Evolutionary conservation across 2,329 filamentous ascomycete genomes (phyloP), one percentile per base, ranked within the genome.

Genomic region (Fusarium sp.): DNA sequence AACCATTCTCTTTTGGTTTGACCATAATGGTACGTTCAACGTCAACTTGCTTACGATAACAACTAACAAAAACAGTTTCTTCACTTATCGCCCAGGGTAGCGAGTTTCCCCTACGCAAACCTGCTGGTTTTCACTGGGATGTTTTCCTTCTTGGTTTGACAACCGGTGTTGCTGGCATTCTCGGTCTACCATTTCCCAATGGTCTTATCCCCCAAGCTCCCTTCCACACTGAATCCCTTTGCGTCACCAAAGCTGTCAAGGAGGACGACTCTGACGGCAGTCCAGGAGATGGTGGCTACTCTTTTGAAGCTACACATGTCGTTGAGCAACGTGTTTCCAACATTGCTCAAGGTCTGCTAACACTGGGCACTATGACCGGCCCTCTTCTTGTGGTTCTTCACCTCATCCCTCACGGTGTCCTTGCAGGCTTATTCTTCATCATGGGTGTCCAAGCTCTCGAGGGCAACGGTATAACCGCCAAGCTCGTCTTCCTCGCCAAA

Each of bases 1-100:
- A 18, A 97, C 93, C 0, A 89, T 97, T 23, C 81, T 97, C 7
- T 97, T 97, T 77, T 97, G 92, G 82, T 97, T 96, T 77, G 93
- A 97, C 75, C 93, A 97, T 76, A 97, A 96, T 72, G 91, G 91
- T 92, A 82, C 66, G 82, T 69, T 50, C 45, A 12, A 4, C 53
- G 25, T 48, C 7, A 4, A 9, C 13, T 9, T 27, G 8, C 27
- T 16, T 37, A 68, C 58, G 65, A 27, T 4, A n/a, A 4, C 23
- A 5, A 68, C 54, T 54, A 18, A 57, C 34, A 14, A 10, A 20
- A 13, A 20, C 5, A 65, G 92, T 94, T 3, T 94, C 92, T 1
- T 93, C 92, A 8, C 86, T 95, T 30, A 94, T 94, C 56, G 91
- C 92, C 13, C 92, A 95, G 76, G 93, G 92, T 51, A 94, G 91